phyloP scores from a whole-genome alignment of 495 filamentous ascomycete genomes.

The Annulohypoxylon nitens region DNA sequence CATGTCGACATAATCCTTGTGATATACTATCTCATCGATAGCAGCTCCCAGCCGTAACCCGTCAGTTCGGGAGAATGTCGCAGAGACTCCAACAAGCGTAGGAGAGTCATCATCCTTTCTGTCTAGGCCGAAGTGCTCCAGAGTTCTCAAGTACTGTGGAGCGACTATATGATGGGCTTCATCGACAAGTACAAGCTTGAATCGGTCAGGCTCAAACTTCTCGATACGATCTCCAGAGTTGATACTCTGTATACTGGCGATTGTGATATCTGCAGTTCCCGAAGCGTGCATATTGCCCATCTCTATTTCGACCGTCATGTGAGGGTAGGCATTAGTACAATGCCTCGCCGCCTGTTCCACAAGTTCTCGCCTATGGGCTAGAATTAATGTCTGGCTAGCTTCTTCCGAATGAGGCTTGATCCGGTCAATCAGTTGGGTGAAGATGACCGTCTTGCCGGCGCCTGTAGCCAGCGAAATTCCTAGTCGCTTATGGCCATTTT shows the following conservation, averaged over 20 bases:
- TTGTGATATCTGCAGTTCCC: constrained; percentile 88
- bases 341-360: constrained; percentile 93
- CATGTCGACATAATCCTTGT: constrained; percentile 98
- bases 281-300: constrained; percentile 82
- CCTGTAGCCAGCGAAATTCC: constrained; percentile 94
- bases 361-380: constrained; percentile 94
- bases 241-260: constrained; percentile 90
- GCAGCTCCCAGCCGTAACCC: constrained; percentile 87
- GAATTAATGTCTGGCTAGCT: constrained; percentile 85
- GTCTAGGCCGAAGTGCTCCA: constrained; percentile 81
- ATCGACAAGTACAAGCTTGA: constrained; percentile 95
- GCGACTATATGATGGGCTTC: constrained; percentile 99
- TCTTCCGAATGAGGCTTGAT: constrained; percentile 67
- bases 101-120: constrained; percentile 68
- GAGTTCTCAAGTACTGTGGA: constrained; percentile 74
- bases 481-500: constrained; percentile 81
- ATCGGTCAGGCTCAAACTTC: constrained; percentile 83
- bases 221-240: constrained; percentile 76
- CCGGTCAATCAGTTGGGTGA: constrained; percentile 92
- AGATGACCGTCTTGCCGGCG: constrained; percentile 95
- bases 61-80: constrained; percentile 90
- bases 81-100: constrained; percentile 89
- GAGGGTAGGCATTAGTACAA: constrained; percentile 82
- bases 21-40: constrained; percentile 96
- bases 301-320: constrained; percentile 85